These are phyloP conservation scores for Sicyos edulis DNA, from an alignment of 306 rosid species.

Conservation along the genomic window DNA sequence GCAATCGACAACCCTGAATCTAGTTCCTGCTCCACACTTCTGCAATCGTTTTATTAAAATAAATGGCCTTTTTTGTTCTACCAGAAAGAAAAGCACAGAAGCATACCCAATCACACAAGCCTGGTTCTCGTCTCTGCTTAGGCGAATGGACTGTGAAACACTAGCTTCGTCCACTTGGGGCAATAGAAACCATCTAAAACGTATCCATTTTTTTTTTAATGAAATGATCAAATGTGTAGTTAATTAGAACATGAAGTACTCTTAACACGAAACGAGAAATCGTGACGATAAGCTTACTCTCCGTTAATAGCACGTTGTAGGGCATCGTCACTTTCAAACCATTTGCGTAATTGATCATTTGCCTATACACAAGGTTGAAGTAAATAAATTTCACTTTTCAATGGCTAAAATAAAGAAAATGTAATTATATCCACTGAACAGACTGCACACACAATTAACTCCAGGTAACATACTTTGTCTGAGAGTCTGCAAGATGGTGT, in stretches of 20 bases:
- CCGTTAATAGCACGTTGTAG: constrained; percentile 81
- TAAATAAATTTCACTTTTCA: not conserved
- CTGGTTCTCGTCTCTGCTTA: constrained; percentile 52
- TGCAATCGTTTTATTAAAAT: constrained; percentile 27
- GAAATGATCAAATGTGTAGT: not conserved
- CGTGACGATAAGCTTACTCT: constrained; percentile 50
- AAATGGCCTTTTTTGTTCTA: not conserved
- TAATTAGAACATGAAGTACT: too few relatives aligned
- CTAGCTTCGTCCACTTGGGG: constrained; percentile 52
- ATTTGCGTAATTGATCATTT: constrained; percentile 51
- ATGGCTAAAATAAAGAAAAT: too few relatives aligned
- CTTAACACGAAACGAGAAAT: constrained; percentile 6
- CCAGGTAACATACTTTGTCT: constrained; percentile 65
- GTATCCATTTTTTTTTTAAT: constrained; percentile 7
- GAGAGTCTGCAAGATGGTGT: constrained; percentile 73
- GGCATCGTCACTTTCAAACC: constrained; percentile 89
- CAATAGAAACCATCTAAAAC: constrained; percentile 60
- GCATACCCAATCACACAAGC: constrained; percentile 66
- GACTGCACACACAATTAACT: constrained; percentile 7
- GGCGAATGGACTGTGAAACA: constrained; percentile 43
- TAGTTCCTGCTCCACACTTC: constrained; percentile 37
- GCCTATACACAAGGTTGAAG: constrained; percentile 50
- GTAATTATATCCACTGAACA: not conserved
- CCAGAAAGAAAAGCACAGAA: not conserved
- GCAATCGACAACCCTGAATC: constrained; percentile 37